These are phyloP conservation scores for Astrephomene gubernaculifera DNA, from an alignment of 139 green algal species.

Conservation along the genomic window DNA sequence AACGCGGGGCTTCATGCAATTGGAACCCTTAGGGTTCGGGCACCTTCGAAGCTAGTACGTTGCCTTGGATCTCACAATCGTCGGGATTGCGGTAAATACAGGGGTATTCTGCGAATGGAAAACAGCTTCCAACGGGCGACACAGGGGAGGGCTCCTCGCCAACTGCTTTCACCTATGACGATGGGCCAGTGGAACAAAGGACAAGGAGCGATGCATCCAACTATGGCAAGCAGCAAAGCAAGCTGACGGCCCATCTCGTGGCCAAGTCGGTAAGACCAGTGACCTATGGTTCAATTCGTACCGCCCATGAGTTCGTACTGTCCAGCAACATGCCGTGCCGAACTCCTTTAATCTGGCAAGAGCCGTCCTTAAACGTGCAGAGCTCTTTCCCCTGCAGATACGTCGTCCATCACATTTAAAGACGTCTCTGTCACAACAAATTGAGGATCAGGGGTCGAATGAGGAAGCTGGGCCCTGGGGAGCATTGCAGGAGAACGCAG, in stretches of 20 bases:
- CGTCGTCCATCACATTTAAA: constrained; percentile 5
- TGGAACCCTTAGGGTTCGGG: constrained; percentile 33
- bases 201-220: too few relatives aligned
- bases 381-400: too few relatives aligned
- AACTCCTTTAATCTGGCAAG: too few relatives aligned
- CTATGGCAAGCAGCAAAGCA: constrained; percentile 14
- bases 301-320: too few relatives aligned
- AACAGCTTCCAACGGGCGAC: neutral
- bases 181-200: neutral
- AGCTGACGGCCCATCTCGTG: neutral
- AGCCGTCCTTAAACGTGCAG: too few relatives aligned
- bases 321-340: too few relatives aligned
- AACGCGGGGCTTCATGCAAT: too few relatives aligned
- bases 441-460: neutral
- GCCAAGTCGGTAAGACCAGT: constrained; percentile 12
- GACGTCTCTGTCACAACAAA: neutral
- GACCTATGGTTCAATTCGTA: too few relatives aligned
- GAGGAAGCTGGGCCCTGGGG: neutral
- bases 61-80: too few relatives aligned
- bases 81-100: too few relatives aligned
- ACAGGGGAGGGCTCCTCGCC: neutral
- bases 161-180: neutral
- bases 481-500: neutral
- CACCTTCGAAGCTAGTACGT: too few relatives aligned
- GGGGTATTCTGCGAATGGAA: neutral